Percentiles rank a stretch among this genome's conserved stretches.
Evolutionary conservation across 2,329 filamentous ascomycete species (phyloP).

Genomic region (Arachnopeziza araneosa): DNA sequence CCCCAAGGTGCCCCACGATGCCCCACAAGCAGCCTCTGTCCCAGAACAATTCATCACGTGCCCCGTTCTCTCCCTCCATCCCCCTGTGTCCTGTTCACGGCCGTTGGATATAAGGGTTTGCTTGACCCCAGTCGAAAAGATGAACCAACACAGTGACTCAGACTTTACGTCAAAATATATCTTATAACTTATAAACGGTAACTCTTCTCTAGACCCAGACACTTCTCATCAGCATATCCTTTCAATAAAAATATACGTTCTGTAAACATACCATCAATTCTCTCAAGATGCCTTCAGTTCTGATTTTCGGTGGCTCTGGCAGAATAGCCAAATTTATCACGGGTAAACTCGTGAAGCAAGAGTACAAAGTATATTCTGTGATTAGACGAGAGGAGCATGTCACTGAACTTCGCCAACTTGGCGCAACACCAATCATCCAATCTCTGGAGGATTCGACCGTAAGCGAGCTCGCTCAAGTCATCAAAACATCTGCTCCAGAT

Average conservation of each 20-base stretch:
- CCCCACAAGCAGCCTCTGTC: not conserved
- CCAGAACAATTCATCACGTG: too few relatives aligned
- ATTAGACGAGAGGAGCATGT: slow-evolving; percentile 26
- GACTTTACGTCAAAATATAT: too few relatives aligned
- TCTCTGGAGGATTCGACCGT: slow-evolving; percentile 36
- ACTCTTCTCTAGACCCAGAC: too few relatives aligned
- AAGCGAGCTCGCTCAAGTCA: slow-evolving; percentile 33
- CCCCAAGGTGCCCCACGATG: not conserved
- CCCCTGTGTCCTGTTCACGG: too few relatives aligned
- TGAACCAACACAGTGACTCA: too few relatives aligned
- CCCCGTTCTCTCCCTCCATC: too few relatives aligned
- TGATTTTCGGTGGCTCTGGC: slow-evolving; percentile 17
- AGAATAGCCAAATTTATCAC: slow-evolving; percentile 15
- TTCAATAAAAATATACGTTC: too few relatives aligned
- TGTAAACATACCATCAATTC: too few relatives aligned
- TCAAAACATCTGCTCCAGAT: slow-evolving; percentile 31
- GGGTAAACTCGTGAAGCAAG: slow-evolving; percentile 8
- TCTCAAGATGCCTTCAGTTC: slow-evolving; percentile 16
- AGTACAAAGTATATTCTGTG: slow-evolving; percentile 11
- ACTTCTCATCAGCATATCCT: too few relatives aligned
- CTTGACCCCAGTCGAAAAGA: too few relatives aligned
- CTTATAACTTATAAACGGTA: too few relatives aligned
- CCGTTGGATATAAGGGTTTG: too few relatives aligned
- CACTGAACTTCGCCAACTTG: slow-evolving; percentile 34
- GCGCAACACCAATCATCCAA: slow-evolving; percentile 38